phyloP scores from a whole-genome alignment of 1,284 basidiomycete species.

The Leccinum solheimii region DNA sequence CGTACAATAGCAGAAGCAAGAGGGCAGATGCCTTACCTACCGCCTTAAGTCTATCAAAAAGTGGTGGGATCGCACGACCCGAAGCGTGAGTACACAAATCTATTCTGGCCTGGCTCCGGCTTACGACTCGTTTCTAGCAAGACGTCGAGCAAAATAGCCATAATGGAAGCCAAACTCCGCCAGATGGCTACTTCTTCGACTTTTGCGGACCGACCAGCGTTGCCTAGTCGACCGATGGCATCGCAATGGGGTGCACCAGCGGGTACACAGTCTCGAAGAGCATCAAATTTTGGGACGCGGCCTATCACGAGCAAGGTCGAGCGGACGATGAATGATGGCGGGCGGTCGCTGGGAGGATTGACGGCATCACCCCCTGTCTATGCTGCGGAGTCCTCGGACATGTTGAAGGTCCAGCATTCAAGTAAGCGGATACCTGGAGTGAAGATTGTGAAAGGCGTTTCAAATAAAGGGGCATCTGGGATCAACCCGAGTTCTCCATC shows the following conservation, averaged over 20 bases:
- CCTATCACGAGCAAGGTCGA: background rate
- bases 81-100: constrained; percentile 56
- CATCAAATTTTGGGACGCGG: background rate
- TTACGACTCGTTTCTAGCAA: constrained; percentile 41
- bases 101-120: constrained; percentile 4
- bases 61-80: constrained; percentile 51
- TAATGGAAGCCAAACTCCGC: constrained; percentile 92
- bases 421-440: constrained; percentile 35
- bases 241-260: background rate
- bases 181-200: constrained; percentile 58
- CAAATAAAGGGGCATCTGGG: constrained; percentile 13
- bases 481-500: constrained; percentile 7
- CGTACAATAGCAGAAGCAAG: constrained; percentile 31
- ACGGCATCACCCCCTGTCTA: constrained; percentile 1
- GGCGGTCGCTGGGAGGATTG: background rate
- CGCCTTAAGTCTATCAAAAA: constrained; percentile 85
- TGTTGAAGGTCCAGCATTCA: constrained; percentile 11
- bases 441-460: constrained; percentile 31
- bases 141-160: constrained; percentile 87
- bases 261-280: constrained; percentile 1
- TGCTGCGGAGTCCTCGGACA: constrained; percentile 19
- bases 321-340: constrained; percentile 4
- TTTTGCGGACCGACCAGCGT: constrained; percentile 22
- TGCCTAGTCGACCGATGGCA: constrained; percentile 28
- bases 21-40: constrained; percentile 61